Base-by-base conservation (phyloP, 2,329 filamentous ascomycete species). In the Claviceps pusilla region DNA sequence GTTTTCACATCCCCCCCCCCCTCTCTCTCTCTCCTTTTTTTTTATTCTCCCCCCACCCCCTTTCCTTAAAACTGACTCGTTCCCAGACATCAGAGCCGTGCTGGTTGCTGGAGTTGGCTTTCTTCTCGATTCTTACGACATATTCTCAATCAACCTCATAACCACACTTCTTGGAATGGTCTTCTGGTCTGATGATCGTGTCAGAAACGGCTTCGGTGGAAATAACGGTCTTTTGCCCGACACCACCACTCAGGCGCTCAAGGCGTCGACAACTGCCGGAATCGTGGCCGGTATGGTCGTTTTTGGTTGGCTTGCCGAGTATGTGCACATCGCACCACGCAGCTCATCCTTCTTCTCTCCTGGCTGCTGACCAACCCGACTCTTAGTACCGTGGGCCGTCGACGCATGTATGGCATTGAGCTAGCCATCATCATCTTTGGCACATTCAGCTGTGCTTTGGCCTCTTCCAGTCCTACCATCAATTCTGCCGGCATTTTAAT, bases 321-420 rank as follows among this genome's bases (percentile, higher is more conserved):
- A 58, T 56, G 67, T 63, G 5, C n/a, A 35, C 46, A 39, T 24
- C 52, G 16, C 4, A n/a, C 31, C 51, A n/a, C 4, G 24, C 52
- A 49, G 35, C 42, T 42, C 45, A 16, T n/a, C 12, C 6, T 14
- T 19, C 19, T 19, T 19, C 12, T n/a, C 51, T 31, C 16, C 24
- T 43, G 55, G 41, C 60, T 64, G 19, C 19, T 19, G 19, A 51
- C 63, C 48, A n/a, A 39, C 54, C 33, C 16, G 33, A 42, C 10
- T 33, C 50, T 14, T 47, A 71, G 68, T 69, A 74, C 79, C 3
- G 76, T 88, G 54, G 88, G 88, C 48, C 80, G 87, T 46, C 83
- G 88, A 65, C 81, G 79, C 60, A 91, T 94, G 84, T 93, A 93
- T 64, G 87, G 87, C 50, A 74, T 89, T 33, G 86, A 89, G 65